These are phyloP conservation scores for Penicillium pulvis DNA, from an alignment of 495 filamentous ascomycete species.

Conservation along the genomic window DNA sequence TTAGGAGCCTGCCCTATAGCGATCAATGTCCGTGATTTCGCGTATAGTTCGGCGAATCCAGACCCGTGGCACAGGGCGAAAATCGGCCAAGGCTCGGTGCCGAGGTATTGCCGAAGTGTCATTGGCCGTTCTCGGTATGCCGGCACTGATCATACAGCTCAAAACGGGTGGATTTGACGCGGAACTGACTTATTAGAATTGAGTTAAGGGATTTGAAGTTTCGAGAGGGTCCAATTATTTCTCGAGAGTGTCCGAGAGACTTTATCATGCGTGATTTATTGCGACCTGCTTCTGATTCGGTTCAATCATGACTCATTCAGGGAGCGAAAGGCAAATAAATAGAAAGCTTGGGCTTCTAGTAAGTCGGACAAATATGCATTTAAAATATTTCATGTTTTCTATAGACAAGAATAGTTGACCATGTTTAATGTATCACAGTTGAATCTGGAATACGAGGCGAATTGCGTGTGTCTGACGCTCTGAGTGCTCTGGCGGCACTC, in stretches of 20 bases:
- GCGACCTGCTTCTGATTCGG: not conserved
- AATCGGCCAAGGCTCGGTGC: slow-evolving; percentile 19
- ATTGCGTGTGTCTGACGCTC: too few species aligned
- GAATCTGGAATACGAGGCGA: too few species aligned
- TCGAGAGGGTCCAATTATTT: not conserved
- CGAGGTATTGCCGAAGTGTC: slow-evolving; percentile 16
- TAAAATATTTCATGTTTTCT: too few species aligned
- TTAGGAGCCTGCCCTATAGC: not conserved
- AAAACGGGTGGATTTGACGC: not conserved
- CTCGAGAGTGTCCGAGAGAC: not conserved
- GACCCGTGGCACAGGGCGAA: not conserved
- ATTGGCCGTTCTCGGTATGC: not conserved
- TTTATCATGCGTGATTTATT: slow-evolving; percentile 1
- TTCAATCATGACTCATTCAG: not conserved
- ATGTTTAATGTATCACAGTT: too few species aligned
- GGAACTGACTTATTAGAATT: not conserved
- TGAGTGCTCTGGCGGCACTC: too few species aligned
- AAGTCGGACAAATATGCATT: too few species aligned
- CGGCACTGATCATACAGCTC: slow-evolving; percentile 4
- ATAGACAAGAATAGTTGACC: too few species aligned
- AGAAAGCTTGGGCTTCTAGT: too few species aligned
- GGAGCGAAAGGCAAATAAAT: too few species aligned
- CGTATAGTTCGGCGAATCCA: slow-evolving; percentile 10
- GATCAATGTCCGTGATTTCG: not conserved
- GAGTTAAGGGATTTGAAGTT: not conserved